phyloP scores from a whole-genome alignment of 2,329 filamentous ascomycete genomes.

The Moelleriella libera region DNA sequence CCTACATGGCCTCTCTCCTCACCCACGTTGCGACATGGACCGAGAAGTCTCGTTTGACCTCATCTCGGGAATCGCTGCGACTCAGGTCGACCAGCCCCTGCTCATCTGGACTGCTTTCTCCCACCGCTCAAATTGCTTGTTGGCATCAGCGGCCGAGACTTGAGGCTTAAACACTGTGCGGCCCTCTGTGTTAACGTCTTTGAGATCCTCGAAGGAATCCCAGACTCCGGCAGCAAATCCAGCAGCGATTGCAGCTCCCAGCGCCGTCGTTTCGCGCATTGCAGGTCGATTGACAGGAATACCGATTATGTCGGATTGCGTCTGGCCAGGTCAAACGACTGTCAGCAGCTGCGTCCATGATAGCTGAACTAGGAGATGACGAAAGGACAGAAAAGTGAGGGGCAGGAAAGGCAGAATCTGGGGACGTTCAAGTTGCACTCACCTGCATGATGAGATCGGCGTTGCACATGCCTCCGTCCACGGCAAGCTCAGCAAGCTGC shows the following conservation, averaged over 20 bases:
- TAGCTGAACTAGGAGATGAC: not conserved
- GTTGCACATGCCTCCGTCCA: constrained; percentile 77
- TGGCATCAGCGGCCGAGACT: constrained; percentile 44
- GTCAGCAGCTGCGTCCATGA: too few relatives aligned
- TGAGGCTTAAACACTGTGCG: constrained; percentile 54
- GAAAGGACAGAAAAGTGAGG: not conserved
- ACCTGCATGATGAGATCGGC: constrained; percentile 66
- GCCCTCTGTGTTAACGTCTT: constrained; percentile 56
- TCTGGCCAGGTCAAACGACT: constrained; percentile 22
- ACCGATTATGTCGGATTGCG: constrained; percentile 66
- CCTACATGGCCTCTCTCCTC: not conserved
- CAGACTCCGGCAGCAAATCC: constrained; percentile 65
- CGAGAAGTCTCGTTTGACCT: too few relatives aligned
- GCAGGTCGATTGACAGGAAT: constrained; percentile 65
- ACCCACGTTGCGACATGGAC: too few relatives aligned
- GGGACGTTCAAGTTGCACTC: constrained; percentile 7
- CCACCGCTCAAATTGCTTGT: constrained; percentile 56
- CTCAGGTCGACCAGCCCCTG: constrained; percentile 47
- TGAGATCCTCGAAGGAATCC: constrained; percentile 59
- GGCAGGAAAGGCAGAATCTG: not conserved
- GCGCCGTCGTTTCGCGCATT: constrained; percentile 74
- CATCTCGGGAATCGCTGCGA: not conserved
- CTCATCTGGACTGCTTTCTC: constrained; percentile 68
- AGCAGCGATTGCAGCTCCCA: constrained; percentile 70
- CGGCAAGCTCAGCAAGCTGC: constrained; percentile 55